Evolutionary conservation across 345 rosid species (phyloP), one percentile per base, ranked within the genome.

Genomic region (Eutrema yunnanense): DNA sequence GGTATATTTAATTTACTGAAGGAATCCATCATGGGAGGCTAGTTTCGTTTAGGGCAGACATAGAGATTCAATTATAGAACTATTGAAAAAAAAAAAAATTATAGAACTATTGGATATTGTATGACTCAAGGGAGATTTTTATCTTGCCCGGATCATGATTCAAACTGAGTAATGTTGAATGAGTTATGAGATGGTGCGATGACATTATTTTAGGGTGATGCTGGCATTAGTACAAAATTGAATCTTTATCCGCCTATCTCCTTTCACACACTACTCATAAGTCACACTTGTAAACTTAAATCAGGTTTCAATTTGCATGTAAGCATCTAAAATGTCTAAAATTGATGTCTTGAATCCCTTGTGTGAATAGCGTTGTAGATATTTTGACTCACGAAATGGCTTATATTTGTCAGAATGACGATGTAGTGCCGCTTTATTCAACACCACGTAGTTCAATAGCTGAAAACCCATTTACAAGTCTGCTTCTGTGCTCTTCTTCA

Each of bases 381-480:
- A 44, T 70, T 76, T 49, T 42, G 54, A 63, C 72, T 70, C 46
- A 40, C 42, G 19, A 62, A 72, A 37, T 75, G 67, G 62, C 79
- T 55, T 79, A 46, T 52, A 72, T 75, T 58, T 77, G 37, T 79
- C 86, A 94, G 98, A 86, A 78, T 82, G 96, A 86, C 63, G 85
- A 85, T 79, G 89, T 90, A 58, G 96, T 85, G 65, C 97, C 98
- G 0, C 74, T 74, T 13, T 84, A 84, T 79, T 84, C 97, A 3
- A 75, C 78, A 73, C 97, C 98, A 37, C 92, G 92, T 54, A 77
- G 88, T 79, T 75, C 67, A 67, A 94, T 94, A 63, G 92, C 97
- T 46, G 96, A 94, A 88, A 94, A 94, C 83, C 96, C 97, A 72
- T 94, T 75, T 78, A 86, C 98, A 71, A 94, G 91, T 73, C 81